These are phyloP conservation scores for Zopfochytrium polystomum DNA, from an alignment of 371 early-diverging fungal species.

Conservation along the genomic window DNA sequence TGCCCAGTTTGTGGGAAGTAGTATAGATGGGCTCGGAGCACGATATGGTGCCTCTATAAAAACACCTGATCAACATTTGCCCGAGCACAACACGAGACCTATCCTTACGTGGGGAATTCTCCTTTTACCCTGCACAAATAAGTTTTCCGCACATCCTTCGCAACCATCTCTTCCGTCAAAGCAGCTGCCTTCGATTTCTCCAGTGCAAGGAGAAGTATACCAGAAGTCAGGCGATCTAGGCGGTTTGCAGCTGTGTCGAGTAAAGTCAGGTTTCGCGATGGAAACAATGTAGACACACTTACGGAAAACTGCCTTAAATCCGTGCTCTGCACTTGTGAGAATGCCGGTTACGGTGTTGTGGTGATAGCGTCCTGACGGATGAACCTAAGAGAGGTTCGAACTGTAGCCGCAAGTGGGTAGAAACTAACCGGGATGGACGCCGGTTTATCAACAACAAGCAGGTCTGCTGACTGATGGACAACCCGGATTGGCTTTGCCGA, in stretches of 20 bases:
- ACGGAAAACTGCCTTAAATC: conserved; percentile 66
- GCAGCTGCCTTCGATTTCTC: conserved; percentile 59
- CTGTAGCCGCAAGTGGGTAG: not conserved
- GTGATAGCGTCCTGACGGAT: conserved; percentile 54
- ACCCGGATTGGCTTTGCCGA: conserved; percentile 62
- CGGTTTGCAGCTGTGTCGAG: conserved; percentile 69
- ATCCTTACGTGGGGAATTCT: conserved; percentile 72
- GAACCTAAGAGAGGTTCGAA: conserved; percentile 22
- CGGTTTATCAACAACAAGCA: conserved; percentile 87
- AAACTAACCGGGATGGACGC: conserved; percentile 71
- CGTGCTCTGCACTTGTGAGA: conserved; percentile 60
- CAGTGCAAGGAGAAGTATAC: conserved; percentile 76
- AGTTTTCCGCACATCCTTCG: conserved; percentile 71
- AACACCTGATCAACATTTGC: not conserved
- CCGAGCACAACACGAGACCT: not conserved
- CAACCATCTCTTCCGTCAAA: conserved; percentile 62
- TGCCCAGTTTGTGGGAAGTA: conserved; percentile 77
- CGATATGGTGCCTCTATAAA: conserved; percentile 34
- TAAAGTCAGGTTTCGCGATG: not conserved
- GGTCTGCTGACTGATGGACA: conserved; percentile 52
- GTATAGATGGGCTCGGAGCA: conserved; percentile 80
- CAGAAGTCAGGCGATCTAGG: conserved; percentile 90
- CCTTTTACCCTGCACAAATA: conserved; percentile 86
- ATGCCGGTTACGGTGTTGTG: conserved; percentile 84
- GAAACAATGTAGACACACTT: conserved; percentile 30